A percentile compares a stretch with the other conserved stretches of the same genome.
phyloP scores from a whole-genome alignment of 768 basidiomycete genomes.

The Hericium rajendrae region DNA sequence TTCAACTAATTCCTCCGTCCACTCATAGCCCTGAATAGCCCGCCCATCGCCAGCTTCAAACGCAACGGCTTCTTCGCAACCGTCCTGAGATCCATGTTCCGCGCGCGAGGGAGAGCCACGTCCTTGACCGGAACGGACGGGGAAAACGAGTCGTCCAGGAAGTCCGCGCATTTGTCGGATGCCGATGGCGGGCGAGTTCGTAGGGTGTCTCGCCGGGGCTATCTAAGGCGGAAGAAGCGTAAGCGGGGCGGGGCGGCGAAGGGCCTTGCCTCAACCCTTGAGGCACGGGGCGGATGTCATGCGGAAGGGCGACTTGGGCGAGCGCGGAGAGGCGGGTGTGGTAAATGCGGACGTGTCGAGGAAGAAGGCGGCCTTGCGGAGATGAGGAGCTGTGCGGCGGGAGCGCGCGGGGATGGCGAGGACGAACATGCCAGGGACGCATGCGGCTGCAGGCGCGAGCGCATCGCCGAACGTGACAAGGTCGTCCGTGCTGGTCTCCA shows the following conservation, averaged over 20 bases:
- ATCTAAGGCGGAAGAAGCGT: background rate
- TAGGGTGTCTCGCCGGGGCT: background rate
- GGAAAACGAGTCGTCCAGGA: background rate
- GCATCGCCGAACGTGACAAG: background rate
- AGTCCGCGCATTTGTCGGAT: background rate
- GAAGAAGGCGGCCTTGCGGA: background rate
- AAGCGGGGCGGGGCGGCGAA: constrained; percentile 1
- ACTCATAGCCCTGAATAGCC: background rate
- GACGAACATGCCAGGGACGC: background rate
- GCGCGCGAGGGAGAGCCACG: background rate
- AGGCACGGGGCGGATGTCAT: background rate
- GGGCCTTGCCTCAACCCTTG: no score
- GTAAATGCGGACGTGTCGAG: background rate
- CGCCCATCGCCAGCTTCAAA: background rate
- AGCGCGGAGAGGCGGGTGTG: background rate
- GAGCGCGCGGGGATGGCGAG: constrained; percentile 10
- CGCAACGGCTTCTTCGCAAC: constrained; percentile 1
- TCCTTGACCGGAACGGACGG: background rate
- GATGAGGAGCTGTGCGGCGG: background rate
- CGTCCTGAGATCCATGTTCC: background rate
- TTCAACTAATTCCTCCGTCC: background rate
- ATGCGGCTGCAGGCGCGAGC: background rate
- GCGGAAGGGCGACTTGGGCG: no score
- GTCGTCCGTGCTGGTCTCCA: background rate
- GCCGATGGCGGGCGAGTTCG: background rate